Evolutionary conservation across 1,139 yeast genomes (phyloP).

Genomic region (Oligophagozyma castellii): DNA sequence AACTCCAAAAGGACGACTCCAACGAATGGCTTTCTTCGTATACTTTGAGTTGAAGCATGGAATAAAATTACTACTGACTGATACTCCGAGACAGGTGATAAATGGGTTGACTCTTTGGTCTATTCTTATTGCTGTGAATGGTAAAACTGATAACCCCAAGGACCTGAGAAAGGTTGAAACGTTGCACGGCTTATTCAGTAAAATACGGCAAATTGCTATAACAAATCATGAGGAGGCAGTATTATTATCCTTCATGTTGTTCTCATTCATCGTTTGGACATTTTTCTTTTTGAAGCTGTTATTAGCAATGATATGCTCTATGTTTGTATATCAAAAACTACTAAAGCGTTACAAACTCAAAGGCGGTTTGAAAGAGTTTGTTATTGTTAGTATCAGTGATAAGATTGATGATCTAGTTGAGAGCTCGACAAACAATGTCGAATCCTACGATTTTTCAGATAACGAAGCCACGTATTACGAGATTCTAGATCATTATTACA

Average conservation of each 20-base stretch:
- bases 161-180: conserved; percentile 12
- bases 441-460: no score
- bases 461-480: no score
- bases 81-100: conserved; percentile 79
- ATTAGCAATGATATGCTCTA: conserved; percentile 33
- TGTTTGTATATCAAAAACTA: background rate
- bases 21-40: conserved; percentile 53
- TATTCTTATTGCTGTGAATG: conserved; percentile 1
- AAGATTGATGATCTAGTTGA: conserved; percentile 1
- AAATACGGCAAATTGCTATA: conserved; percentile 44
- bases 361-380: background rate
- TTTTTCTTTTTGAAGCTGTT: conserved; percentile 49
- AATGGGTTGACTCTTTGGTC: conserved; percentile 61
- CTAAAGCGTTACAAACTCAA: background rate
- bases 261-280: conserved; percentile 62
- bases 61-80: conserved; percentile 53
- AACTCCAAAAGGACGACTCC: conserved; percentile 48
- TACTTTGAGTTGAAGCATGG: conserved; percentile 59
- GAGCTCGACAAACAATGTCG: no score
- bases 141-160: conserved; percentile 24
- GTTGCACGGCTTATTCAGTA: conserved; percentile 36
- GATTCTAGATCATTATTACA: no score
- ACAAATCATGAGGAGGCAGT: conserved; percentile 55
- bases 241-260: conserved; percentile 57
- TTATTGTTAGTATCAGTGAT: conserved; percentile 1